These are phyloP conservation scores for Zasmidium citrigriseum DNA, from an alignment of 2,329 filamentous ascomycete species.

Conservation along the genomic window DNA sequence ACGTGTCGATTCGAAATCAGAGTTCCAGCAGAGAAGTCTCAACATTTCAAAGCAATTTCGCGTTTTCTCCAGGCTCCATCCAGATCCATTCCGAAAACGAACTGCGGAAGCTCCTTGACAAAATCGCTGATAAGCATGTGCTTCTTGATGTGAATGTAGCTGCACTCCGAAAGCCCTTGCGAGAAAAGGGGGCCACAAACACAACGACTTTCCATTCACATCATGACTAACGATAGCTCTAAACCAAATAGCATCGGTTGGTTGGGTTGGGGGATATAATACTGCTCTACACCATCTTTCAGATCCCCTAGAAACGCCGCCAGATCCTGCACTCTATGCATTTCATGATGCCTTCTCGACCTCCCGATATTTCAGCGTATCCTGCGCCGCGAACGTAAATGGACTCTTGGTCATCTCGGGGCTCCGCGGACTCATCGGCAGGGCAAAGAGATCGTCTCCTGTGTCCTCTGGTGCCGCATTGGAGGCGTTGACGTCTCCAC, in stretches of 20 bases:
- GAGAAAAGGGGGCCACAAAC: too few species aligned
- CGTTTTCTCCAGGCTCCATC: too few species aligned
- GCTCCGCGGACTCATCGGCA: slow-evolving; percentile 82
- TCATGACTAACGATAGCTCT: background rate
- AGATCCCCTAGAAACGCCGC: background rate
- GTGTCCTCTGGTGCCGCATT: slow-evolving; percentile 51
- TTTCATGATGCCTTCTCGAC: slow-evolving; percentile 14
- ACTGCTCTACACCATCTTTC: background rate
- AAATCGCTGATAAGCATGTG: too few species aligned
- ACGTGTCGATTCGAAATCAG: too few species aligned
- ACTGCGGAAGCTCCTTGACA: too few species aligned
- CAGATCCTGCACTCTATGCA: background rate
- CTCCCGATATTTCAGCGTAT: slow-evolving; percentile 37
- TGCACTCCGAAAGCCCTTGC: too few species aligned
- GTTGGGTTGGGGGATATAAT: background rate
- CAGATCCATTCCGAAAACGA: too few species aligned
- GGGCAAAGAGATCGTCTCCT: slow-evolving; percentile 82
- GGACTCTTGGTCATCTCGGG: slow-evolving; percentile 84
- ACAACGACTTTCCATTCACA: background rate
- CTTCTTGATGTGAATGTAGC: too few species aligned
- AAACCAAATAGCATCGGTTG: background rate
- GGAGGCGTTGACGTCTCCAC: slow-evolving; percentile 30
- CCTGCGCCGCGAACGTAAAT: slow-evolving; percentile 61
- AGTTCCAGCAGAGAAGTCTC: too few species aligned
- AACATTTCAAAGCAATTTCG: too few species aligned